Evolutionary conservation across 2,329 filamentous ascomycete species (phyloP).

Genomic region (Penicillium sp.): DNA sequence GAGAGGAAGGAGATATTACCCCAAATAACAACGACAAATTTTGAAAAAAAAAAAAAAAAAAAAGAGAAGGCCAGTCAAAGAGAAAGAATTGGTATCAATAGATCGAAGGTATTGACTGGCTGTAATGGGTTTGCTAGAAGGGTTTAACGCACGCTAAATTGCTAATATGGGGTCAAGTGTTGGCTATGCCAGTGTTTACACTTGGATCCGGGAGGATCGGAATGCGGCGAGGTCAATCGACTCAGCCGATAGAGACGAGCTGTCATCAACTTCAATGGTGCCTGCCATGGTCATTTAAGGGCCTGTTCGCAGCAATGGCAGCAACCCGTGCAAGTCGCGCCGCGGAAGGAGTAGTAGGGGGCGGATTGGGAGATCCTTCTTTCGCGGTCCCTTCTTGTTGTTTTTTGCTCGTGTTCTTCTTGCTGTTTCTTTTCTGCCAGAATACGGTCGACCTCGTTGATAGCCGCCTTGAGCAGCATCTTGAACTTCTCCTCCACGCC

Average conservation of each 20-base stretch:
- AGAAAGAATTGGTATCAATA: conserved; percentile 14
- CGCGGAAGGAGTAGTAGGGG: conserved; percentile 15
- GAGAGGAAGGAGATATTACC: conserved; percentile 12
- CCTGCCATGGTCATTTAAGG: conserved; percentile 18
- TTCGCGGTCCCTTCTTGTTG: conserved; percentile 7
- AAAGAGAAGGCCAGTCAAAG: background rate
- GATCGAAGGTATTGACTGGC: conserved; percentile 13
- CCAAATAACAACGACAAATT: background rate
- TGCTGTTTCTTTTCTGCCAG: conserved; percentile 50
- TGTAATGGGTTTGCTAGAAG: conserved; percentile 17
- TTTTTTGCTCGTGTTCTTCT: conserved; percentile 18
- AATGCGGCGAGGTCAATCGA: conserved; percentile 39
- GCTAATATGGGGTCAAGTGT: conserved; percentile 13
- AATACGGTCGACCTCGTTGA: conserved; percentile 59
- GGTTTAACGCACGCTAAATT: conserved; percentile 25
- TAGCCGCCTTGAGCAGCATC: conserved; percentile 62
- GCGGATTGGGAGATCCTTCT: conserved; percentile 10
- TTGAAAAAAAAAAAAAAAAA: background rate
- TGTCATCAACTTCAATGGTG: conserved; percentile 40
- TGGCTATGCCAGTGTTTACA: conserved; percentile 7
- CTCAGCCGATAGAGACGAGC: conserved; percentile 34
- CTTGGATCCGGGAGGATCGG: conserved; percentile 28
- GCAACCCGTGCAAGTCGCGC: conserved; percentile 22
- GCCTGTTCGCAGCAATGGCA: conserved; percentile 21
- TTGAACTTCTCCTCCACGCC: conserved; percentile 67